Evolutionary conservation across 208 protist species (phyloP).

Genomic region (Hexamita inflata): DNA sequence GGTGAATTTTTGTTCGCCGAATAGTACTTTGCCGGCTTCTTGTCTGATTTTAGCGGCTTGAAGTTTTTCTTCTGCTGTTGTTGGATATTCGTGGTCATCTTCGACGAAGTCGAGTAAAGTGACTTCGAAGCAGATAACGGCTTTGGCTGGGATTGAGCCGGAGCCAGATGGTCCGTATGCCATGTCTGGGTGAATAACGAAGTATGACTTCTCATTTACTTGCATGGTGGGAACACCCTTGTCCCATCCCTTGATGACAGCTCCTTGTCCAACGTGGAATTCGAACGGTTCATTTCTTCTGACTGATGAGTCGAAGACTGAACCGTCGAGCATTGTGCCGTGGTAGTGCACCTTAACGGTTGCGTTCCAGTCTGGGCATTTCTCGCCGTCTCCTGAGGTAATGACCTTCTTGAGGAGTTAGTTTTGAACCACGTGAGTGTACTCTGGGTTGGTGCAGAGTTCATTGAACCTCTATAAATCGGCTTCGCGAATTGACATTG

Average conservation of each 20-base stretch:
- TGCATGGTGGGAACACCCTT: constrained; percentile 35
- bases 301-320: constrained; percentile 51
- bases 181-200: background rate
- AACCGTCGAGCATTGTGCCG: constrained; percentile 49
- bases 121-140: background rate
- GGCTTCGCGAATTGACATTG: too few relatives aligned
- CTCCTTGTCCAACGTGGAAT: constrained; percentile 24
- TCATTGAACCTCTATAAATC: too few relatives aligned
- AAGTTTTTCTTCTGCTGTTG: background rate
- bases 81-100: constrained; percentile 17
- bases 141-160: background rate
- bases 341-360: constrained; percentile 45
- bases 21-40: background rate
- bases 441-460: too few relatives aligned
- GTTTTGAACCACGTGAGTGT: too few relatives aligned
- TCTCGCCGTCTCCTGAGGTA: background rate
- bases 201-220: constrained; percentile 29
- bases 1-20: background rate
- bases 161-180: background rate
- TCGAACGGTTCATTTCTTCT: constrained; percentile 54
- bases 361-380: background rate
- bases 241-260: constrained; percentile 46
- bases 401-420: too few relatives aligned
- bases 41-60: background rate
- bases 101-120: background rate